These are phyloP conservation scores for Albugo laibachii DNA, from an alignment of 352 stramenopile species.

Conservation along the genomic window DNA sequence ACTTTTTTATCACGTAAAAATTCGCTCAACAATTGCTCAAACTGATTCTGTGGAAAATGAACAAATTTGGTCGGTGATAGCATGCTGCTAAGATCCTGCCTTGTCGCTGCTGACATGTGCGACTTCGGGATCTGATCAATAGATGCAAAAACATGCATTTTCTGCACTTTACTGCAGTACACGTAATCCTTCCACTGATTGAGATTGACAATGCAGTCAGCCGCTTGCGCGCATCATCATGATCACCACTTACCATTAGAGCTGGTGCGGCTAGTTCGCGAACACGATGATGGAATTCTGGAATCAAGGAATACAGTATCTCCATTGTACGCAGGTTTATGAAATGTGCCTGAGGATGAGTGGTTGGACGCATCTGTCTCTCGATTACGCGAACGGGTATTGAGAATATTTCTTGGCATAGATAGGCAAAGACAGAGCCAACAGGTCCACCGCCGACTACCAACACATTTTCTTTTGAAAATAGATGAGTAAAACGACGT, in stretches of 20 bases:
- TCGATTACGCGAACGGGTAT: constrained; percentile 58
- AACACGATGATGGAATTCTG: constrained; percentile 46
- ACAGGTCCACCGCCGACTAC: constrained; percentile 59
- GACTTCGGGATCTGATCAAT: constrained; percentile 40
- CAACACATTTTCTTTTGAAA: constrained; percentile 19
- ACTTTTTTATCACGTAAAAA: constrained; percentile 26
- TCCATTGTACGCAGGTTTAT: constrained; percentile 90
- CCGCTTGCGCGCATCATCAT: constrained; percentile 4
- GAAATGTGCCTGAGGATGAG: constrained; percentile 89
- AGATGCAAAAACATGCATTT: constrained; percentile 40
- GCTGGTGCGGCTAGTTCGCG: constrained; percentile 36
- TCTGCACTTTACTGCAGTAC: constrained; percentile 56
- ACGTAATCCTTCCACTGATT: constrained; percentile 71
- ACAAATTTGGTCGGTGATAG: constrained; percentile 66
- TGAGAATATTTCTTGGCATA: constrained; percentile 52
- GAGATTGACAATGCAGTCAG: constrained; percentile 4
- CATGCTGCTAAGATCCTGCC: constrained; percentile 21
- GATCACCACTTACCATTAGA: constrained; percentile 17
- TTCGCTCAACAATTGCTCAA: constrained; percentile 37
- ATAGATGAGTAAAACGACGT: too few species aligned
- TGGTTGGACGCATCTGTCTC: constrained; percentile 42
- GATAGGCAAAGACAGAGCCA: constrained; percentile 33
- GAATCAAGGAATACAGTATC: constrained; percentile 65
- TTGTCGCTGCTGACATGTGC: too few species aligned
- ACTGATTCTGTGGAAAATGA: constrained; percentile 72